Evolutionary conservation across 208 protist species (phyloP), one percentile per base, ranked within the genome.

Genomic region (Histomonas meleagridis): DNA sequence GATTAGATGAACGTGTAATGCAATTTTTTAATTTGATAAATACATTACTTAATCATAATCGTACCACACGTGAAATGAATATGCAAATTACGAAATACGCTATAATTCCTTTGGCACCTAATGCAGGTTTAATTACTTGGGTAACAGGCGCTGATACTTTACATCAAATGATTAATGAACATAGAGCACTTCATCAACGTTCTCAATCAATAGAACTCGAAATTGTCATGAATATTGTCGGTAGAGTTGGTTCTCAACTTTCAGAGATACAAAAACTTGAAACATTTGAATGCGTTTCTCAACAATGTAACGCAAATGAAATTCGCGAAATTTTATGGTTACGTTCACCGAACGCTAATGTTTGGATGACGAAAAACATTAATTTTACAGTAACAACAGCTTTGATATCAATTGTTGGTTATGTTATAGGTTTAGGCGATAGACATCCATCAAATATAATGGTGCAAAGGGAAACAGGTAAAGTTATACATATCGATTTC

Each of bases 401-500:
- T 10, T 48, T 92, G 57, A 92, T 92, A 43, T 92, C 90, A 57
- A 76, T 92, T 32, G 60, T 57, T 35, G 90, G 90, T 26, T 92
- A 92, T 57, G n/a, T 92, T 26, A 49, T 92, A 1, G 90, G 90
- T 12, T 57, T 92, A 7, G 90, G 90, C 23, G 90, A 92, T 49
- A 5, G 90, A 5, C 90, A 91, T 79, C 92, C 76, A 62, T 91
- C 91, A 14, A 93, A 93, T 43, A 46, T 93, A 48, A 91, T 93
- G 91, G 60, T 93, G 16, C 40, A 92, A 38, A 91, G 79, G 21
- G 9, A 78, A 32, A 90, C 76, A 23, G 62, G 62, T 53, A 32
- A 97, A n/a, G 96, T 92, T 26, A 40, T 93, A 2, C 92, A 94
- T 69, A 94, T 94, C 79, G 93, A 94, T 72, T 94, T 94, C 32